These are phyloP conservation scores for Neoarthrinium moseri DNA, from an alignment of 2,329 filamentous ascomycete species.

Conservation along the genomic window DNA sequence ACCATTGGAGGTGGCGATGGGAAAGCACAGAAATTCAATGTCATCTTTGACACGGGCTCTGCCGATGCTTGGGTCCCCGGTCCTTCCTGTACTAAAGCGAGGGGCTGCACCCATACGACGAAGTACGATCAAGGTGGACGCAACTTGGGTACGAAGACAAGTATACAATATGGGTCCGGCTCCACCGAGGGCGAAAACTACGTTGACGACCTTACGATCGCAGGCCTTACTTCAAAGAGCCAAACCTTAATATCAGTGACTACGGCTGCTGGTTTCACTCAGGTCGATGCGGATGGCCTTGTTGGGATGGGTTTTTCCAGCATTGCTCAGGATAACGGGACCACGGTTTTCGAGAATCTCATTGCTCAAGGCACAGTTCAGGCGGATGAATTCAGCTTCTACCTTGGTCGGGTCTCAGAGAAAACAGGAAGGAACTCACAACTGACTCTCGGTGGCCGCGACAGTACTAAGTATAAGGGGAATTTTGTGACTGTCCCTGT, in stretches of 20 bases:
- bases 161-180: conserved; percentile 32
- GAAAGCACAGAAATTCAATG: not conserved
- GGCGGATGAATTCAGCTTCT: conserved; percentile 29
- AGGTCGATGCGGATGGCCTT: conserved; percentile 32
- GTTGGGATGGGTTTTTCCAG: conserved; percentile 31
- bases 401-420: conserved; percentile 20
- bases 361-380: conserved; percentile 27
- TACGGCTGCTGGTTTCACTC: conserved; percentile 22
- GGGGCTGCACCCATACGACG: conserved; percentile 2
- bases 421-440: conserved; percentile 1
- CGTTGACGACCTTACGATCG: conserved; percentile 22
- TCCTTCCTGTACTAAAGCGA: conserved; percentile 1
- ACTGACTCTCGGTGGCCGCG: conserved; percentile 5
- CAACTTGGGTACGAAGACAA: conserved; percentile 16
- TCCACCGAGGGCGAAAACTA: conserved; percentile 21
- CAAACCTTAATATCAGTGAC: conserved; percentile 29
- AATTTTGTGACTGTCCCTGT: conserved; percentile 2
- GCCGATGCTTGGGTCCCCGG: conserved; percentile 7
- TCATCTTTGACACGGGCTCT: conserved; percentile 4
- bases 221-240: conserved; percentile 10
- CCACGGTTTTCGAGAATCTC: conserved; percentile 31
- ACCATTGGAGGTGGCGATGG: not conserved
- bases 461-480: conserved; percentile 5
- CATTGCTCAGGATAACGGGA: conserved; percentile 27
- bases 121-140: conserved; percentile 6